These are phyloP conservation scores for Leptographium radiaticola DNA, from an alignment of 2,329 filamentous ascomycete species.

Conservation along the genomic window DNA sequence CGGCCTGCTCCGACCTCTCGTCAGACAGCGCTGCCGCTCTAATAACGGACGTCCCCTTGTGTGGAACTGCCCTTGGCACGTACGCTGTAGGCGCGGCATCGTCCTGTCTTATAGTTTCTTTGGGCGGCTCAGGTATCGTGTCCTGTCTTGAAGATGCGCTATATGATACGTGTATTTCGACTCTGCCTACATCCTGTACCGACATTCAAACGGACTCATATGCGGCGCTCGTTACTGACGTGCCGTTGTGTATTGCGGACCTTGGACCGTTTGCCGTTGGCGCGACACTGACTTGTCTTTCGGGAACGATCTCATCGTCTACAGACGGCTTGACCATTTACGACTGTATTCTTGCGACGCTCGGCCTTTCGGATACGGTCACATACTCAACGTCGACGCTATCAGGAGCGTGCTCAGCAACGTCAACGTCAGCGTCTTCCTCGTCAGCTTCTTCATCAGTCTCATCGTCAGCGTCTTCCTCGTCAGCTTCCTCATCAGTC, in stretches of 20 bases:
- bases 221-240: neutral
- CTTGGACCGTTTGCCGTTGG: conserved; percentile 11
- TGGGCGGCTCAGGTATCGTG: conserved; percentile 4
- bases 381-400: too few relatives aligned
- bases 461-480: too few relatives aligned
- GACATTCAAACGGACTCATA: neutral
- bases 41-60: neutral
- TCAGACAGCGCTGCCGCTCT: neutral
- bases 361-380: neutral
- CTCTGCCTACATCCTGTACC: conserved; percentile 3
- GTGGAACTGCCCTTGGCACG: conserved; percentile 5
- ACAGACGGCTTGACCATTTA: neutral
- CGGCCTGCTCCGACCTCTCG: neutral
- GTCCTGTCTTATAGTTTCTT: conserved; percentile 2
- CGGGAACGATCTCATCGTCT: neutral
- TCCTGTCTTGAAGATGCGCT: conserved; percentile 5
- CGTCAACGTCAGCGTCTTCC: too few relatives aligned
- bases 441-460: too few relatives aligned
- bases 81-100: conserved; percentile 1
- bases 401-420: too few relatives aligned
- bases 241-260: conserved; percentile 1
- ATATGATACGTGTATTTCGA: neutral
- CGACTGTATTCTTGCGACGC: neutral
- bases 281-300: conserved; percentile 2
- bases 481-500: too few relatives aligned